Evolutionary conservation across 2,329 filamentous ascomycete species (phyloP).

Genomic region (Diaporthe caulivora): DNA sequence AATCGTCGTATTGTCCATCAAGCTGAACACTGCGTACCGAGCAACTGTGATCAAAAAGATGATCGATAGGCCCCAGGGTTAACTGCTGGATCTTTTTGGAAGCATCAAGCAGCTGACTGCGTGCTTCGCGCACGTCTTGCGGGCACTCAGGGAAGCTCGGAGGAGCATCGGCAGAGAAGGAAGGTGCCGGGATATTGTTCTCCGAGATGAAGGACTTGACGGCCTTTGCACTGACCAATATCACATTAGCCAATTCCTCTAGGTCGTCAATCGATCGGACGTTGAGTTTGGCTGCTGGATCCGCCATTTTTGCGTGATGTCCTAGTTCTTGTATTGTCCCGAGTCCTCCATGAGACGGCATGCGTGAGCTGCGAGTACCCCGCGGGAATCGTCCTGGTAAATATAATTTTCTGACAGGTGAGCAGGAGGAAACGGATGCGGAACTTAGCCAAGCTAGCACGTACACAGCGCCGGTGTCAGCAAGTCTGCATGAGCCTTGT

Average conservation of each 20-base stretch:
- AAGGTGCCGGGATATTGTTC: background rate
- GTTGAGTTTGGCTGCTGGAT: background rate
- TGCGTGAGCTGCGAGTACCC: too few relatives aligned
- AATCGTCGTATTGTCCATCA: background rate
- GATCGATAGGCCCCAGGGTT: background rate
- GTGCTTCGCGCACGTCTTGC: background rate
- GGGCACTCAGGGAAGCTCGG: slow-evolving; percentile 6
- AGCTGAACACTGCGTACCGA: background rate
- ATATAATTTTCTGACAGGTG: background rate
- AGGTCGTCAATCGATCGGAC: slow-evolving; percentile 10
- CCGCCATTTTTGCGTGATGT: background rate
- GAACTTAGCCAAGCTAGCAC: background rate
- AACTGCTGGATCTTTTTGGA: slow-evolving; percentile 20
- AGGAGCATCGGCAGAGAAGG: slow-evolving; percentile 2
- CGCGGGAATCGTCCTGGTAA: background rate
- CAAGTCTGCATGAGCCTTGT: slow-evolving; percentile 12
- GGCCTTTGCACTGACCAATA: slow-evolving; percentile 10
- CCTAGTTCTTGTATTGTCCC: too few relatives aligned
- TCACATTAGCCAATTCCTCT: slow-evolving; percentile 11
- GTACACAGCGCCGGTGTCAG: background rate
- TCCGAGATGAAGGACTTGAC: slow-evolving; percentile 18
- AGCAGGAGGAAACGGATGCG: background rate
- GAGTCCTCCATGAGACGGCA: background rate
- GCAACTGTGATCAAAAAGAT: slow-evolving; percentile 6
- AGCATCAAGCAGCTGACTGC: slow-evolving; percentile 5